Percentiles rank a stretch among this genome's conserved stretches.
These are phyloP conservation scores for Aquilaria yunnanensis DNA, from an alignment of 345 rosid species.

Conservation along the genomic window DNA sequence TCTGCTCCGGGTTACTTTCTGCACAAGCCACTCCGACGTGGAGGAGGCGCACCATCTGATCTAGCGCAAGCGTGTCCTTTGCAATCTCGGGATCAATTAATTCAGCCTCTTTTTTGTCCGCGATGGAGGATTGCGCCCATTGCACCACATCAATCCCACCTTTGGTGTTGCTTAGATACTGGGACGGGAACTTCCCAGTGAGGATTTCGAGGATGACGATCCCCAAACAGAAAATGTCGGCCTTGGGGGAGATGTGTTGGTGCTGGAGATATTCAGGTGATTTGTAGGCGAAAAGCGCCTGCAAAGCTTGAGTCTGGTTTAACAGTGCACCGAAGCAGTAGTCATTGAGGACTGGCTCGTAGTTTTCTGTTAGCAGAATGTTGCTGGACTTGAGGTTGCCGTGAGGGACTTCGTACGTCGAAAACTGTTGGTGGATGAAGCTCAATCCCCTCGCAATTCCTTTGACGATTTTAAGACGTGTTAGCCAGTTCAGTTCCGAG, in stretches of 20 bases:
- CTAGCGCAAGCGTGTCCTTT: conserved; percentile 19
- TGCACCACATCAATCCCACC: conserved; percentile 61
- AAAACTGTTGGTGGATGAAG: conserved; percentile 53
- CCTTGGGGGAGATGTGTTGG: conserved; percentile 46
- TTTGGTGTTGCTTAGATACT: conserved; percentile 45
- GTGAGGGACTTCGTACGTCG: conserved; percentile 57
- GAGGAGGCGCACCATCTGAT: conserved; percentile 42
- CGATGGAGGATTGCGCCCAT: conserved; percentile 42
- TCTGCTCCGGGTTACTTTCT: conserved; percentile 36
- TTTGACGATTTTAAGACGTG: conserved; percentile 47
- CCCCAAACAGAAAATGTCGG: conserved; percentile 80
- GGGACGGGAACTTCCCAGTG: conserved; percentile 76
- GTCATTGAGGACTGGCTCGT: conserved; percentile 60
- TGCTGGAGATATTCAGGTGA: conserved; percentile 48
- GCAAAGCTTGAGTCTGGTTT: conserved; percentile 25
- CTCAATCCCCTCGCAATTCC: conserved; percentile 61
- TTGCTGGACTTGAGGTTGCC: conserved; percentile 94
- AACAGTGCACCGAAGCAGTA: conserved; percentile 56
- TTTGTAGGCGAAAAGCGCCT: conserved; percentile 49
- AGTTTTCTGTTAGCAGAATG: conserved; percentile 40
- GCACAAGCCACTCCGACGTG: conserved; percentile 56
- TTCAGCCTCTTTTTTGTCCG: conserved; percentile 34
- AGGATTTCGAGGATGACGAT: conserved; percentile 64
- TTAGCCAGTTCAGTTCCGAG: conserved; percentile 54
- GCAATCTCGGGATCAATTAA: conserved; percentile 68